These are phyloP conservation scores for Takakia lepidozioides DNA, from an alignment of 225 moss, liverwort and hornwort species.

Conservation along the genomic window DNA sequence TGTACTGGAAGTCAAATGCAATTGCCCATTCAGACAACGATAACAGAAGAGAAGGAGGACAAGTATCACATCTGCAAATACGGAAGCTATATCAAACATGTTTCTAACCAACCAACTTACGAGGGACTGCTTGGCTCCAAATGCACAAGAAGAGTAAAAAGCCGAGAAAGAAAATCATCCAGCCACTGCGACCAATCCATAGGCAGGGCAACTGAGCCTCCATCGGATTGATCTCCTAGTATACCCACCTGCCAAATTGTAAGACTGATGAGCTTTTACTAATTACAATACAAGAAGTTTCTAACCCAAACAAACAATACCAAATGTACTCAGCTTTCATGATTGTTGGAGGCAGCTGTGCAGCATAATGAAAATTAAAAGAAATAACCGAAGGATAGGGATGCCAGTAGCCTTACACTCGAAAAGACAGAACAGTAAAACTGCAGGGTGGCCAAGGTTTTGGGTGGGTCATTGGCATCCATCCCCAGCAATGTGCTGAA, in stretches of 20 bases:
- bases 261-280: too few relatives aligned
- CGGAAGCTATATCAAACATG: too few relatives aligned
- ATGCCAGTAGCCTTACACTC: slow-evolving; percentile 72
- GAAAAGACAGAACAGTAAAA: slow-evolving; percentile 92
- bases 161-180: slow-evolving; percentile 94
- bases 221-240: slow-evolving; percentile 84
- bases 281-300: too few relatives aligned
- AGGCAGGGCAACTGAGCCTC: slow-evolving; percentile 73
- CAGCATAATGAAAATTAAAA: too few relatives aligned
- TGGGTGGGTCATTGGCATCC: slow-evolving; percentile 99
- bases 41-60: too few relatives aligned
- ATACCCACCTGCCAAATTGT: slow-evolving; percentile 62
- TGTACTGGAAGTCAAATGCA: too few relatives aligned
- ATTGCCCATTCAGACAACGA: too few relatives aligned
- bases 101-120: slow-evolving; percentile 59
- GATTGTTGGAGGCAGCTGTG: too few relatives aligned
- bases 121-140: slow-evolving; percentile 90
- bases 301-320: too few relatives aligned
- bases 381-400: too few relatives aligned
- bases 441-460: slow-evolving; percentile 97
- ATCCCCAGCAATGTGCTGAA: slow-evolving; percentile 93
- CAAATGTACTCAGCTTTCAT: too few relatives aligned
- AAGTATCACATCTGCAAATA: too few relatives aligned
- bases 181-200: slow-evolving; percentile 99
- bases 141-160: slow-evolving; percentile 81